phyloP scores from a whole-genome alignment of 169 alveolate species.

The Plasmodium gonderi region DNA sequence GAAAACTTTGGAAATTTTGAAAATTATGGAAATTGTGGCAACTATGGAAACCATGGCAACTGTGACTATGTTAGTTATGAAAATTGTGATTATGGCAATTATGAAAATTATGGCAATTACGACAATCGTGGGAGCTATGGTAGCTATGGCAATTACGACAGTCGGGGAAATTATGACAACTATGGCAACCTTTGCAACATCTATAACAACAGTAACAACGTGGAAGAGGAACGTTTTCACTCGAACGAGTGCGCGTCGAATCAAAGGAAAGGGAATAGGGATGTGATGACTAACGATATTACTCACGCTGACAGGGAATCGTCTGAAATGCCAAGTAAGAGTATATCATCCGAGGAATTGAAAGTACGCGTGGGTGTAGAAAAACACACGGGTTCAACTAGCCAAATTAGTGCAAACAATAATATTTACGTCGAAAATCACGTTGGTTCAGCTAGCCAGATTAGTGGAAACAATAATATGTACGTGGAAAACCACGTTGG shows the following conservation, averaged over 20 bases:
- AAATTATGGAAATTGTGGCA: neutral
- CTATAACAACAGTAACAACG: neutral
- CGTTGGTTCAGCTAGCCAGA: too few relatives aligned
- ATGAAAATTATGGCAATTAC: neutral
- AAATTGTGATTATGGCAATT: neutral
- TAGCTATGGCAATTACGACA: neutral
- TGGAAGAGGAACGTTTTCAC: too few relatives aligned
- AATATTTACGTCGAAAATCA: neutral
- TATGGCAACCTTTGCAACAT: neutral
- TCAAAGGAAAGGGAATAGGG: neutral
- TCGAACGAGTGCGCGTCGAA: neutral
- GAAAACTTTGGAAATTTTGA: too few relatives aligned
- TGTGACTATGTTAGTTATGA: neutral
- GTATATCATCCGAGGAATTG: neutral
- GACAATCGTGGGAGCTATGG: neutral
- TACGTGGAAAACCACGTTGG: neutral
- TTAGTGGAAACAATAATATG: neutral
- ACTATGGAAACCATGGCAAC: neutral
- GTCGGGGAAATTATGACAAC: neutral
- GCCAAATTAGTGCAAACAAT: too few relatives aligned
- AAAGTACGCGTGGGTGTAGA: neutral
- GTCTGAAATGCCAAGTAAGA: neutral
- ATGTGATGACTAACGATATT: neutral
- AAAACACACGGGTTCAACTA: neutral
- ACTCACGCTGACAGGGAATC: neutral